Evolutionary conservation across 1,139 yeast species (phyloP).

Genomic region (Hemisphaericaspora xylanilytica): DNA sequence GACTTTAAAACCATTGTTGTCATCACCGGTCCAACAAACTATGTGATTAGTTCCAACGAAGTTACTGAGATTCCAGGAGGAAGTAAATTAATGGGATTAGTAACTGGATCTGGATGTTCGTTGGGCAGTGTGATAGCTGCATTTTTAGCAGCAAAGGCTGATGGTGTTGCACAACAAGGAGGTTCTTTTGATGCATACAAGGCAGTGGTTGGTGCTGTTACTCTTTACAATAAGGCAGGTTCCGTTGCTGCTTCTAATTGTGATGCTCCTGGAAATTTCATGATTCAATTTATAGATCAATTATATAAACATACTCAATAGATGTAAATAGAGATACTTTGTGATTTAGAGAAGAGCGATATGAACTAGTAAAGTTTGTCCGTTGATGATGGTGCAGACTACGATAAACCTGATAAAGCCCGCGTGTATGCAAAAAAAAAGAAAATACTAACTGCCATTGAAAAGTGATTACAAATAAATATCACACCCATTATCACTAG

Average conservation of each 20-base stretch:
- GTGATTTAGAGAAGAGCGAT: no score
- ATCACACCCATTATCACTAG: not conserved
- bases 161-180: conserved; percentile 13
- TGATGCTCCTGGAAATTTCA: conserved; percentile 52
- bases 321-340: no score
- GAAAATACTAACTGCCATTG: no score
- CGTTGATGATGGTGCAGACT: no score
- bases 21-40: conserved; percentile 50
- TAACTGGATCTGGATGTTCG: conserved; percentile 92
- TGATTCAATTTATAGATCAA: conserved; percentile 45
- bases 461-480: not conserved
- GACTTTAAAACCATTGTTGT: conserved; percentile 66
- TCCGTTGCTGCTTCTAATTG: conserved; percentile 41
- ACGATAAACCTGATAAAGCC: no score
- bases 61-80: conserved; percentile 52
- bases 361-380: no score
- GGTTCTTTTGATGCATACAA: conserved; percentile 28
- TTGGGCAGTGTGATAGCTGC: conserved; percentile 74
- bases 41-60: conserved; percentile 23
- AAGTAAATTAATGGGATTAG: conserved; percentile 59
- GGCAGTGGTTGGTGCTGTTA: conserved; percentile 60
- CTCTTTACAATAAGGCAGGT: conserved; percentile 66
- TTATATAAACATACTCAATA: conserved; percentile 25
- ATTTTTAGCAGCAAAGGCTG: conserved; percentile 48
- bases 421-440: no score